phyloP scores from a whole-genome alignment of 805 yeast genomes.

The Candida anglica region DNA sequence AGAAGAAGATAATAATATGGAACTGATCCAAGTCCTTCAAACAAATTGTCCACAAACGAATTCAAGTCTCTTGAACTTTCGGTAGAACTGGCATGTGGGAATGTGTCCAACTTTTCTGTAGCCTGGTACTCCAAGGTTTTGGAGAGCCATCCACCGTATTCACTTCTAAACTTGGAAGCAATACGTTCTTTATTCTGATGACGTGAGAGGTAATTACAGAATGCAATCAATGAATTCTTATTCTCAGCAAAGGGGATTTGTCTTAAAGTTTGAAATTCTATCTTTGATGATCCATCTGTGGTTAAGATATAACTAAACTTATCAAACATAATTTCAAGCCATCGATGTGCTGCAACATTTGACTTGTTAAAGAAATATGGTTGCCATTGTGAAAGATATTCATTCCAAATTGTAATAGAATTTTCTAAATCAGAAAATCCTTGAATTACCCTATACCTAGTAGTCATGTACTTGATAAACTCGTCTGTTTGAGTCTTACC shows the following conservation, averaged over 20 bases:
- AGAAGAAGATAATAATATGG: slow-evolving; percentile 16
- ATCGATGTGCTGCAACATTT: slow-evolving; percentile 29
- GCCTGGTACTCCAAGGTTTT: too few species aligned
- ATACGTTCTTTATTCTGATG: slow-evolving; percentile 13
- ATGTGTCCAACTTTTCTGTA: slow-evolving; percentile 13
- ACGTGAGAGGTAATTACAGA: slow-evolving; percentile 23
- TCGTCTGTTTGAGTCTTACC: slow-evolving; percentile 9
- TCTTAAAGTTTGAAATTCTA: slow-evolving; percentile 11
- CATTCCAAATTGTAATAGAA: slow-evolving; percentile 18
- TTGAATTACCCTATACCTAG: slow-evolving; percentile 28
- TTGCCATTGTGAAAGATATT: slow-evolving; percentile 19
- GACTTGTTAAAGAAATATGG: slow-evolving; percentile 19
- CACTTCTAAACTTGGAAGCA: slow-evolving; percentile 17
- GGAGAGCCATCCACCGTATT: slow-evolving; percentile 21
- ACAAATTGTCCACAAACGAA: slow-evolving; percentile 27
- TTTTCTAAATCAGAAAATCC: slow-evolving; percentile 19
- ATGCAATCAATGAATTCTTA: slow-evolving; percentile 18
- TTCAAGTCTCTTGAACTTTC: slow-evolving; percentile 12
- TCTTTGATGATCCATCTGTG: slow-evolving; percentile 12
- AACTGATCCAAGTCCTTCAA: slow-evolving; percentile 22
- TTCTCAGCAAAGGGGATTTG: slow-evolving; percentile 19
- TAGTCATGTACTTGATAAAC: slow-evolving; percentile 27
- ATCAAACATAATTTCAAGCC: slow-evolving; percentile 27
- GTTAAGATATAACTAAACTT: slow-evolving; percentile 15
- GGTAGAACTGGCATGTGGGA: slow-evolving; percentile 25